Evolutionary conservation across 768 basidiomycete genomes (phyloP).

Genomic region (Cystobasidiopsis lactophilus): DNA sequence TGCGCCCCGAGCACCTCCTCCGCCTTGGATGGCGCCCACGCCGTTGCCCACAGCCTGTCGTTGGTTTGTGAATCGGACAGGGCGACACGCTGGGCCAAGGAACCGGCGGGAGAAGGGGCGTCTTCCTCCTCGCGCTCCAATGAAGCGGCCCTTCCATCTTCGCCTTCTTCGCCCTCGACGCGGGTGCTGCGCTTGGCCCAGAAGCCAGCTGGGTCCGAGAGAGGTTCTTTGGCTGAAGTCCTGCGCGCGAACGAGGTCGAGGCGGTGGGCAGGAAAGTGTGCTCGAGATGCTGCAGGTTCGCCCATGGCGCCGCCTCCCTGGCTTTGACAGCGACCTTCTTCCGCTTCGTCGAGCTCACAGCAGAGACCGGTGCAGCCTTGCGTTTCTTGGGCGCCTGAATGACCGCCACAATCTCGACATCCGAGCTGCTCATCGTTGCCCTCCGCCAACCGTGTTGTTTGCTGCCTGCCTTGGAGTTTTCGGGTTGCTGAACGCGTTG

Average conservation of each 20-base stretch:
- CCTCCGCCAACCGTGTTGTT: neutral
- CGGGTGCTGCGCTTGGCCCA: neutral
- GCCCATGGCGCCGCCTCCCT: neutral
- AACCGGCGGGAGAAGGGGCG: too few relatives aligned
- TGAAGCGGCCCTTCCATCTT: constrained; percentile 53
- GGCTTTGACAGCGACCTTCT: neutral
- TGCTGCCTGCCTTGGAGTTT: too few relatives aligned
- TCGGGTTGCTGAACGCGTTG: too few relatives aligned
- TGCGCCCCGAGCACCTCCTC: constrained; percentile 54
- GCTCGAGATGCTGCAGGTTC: neutral
- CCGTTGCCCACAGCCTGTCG: too few relatives aligned
- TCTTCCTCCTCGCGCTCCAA: constrained; percentile 49
- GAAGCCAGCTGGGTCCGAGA: neutral
- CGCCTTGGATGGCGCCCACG: constrained; percentile 46
- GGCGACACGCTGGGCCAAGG: too few relatives aligned
- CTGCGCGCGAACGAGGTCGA: neutral
- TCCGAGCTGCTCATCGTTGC: neutral
- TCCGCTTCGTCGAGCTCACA: neutral
- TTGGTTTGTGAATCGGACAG: too few relatives aligned
- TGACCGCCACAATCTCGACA: neutral
- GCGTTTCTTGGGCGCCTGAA: neutral
- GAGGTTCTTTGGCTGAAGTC: neutral
- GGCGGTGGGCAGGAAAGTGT: neutral
- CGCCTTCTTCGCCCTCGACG: constrained; percentile 8
- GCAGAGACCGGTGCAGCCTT: neutral